phyloP scores from a whole-genome alignment of 2,329 filamentous ascomycete genomes.

The Colletotrichum incanum region DNA sequence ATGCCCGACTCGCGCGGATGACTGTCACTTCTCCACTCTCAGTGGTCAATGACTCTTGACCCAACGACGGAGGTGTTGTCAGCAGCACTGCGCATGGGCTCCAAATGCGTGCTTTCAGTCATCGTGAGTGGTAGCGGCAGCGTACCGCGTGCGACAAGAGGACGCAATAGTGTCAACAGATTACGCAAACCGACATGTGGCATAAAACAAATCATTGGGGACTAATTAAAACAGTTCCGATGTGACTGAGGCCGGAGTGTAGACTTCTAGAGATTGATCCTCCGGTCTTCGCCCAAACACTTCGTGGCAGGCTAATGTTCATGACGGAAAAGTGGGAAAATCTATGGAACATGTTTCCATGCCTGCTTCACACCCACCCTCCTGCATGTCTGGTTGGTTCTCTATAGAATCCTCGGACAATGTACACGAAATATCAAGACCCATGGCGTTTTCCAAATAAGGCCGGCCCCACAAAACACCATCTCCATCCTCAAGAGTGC shows the following conservation, averaged over 20 bases:
- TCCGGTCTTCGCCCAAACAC: not conserved
- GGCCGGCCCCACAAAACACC: too few relatives aligned
- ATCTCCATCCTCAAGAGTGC: not conserved
- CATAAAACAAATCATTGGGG: too few relatives aligned
- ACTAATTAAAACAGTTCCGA: too few relatives aligned
- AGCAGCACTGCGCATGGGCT: constrained; percentile 3
- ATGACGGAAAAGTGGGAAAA: not conserved
- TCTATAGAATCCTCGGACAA: not conserved
- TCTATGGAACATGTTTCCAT: not conserved
- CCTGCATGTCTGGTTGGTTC: not conserved
- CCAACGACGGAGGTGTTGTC: constrained; percentile 18
- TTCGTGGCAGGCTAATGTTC: not conserved
- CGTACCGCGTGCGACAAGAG: not conserved
- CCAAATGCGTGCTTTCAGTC: not conserved
- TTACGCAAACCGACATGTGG: not conserved
- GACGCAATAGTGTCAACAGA: not conserved
- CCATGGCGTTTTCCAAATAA: not conserved
- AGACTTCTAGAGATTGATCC: not conserved
- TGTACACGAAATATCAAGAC: not conserved
- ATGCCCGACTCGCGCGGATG: constrained; percentile 9
- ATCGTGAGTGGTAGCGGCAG: not conserved
- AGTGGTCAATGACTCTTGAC: constrained; percentile 26
- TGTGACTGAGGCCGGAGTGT: not conserved
- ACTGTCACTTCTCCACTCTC: constrained; percentile 39
- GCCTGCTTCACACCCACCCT: not conserved